Percentiles rank a stretch among this genome's conserved stretches.
These are phyloP conservation scores for Trichoderma hamatum DNA, from an alignment of 2,329 filamentous ascomycete genomes.

Conservation along the genomic window DNA sequence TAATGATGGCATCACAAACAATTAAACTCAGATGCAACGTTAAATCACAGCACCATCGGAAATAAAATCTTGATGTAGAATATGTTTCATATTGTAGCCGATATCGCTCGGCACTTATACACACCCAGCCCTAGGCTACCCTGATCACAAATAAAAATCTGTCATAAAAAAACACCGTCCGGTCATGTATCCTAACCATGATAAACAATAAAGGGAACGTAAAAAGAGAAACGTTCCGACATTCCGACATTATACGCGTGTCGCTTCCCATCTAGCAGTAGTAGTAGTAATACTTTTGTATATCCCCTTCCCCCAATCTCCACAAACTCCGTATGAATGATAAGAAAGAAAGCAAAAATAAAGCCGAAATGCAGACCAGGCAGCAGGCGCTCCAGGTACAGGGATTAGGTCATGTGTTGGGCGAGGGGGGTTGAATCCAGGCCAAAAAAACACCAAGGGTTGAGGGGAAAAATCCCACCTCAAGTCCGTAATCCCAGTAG, in stretches of 20 bases:
- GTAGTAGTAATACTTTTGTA: background rate
- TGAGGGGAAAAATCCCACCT: background rate
- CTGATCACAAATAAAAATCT: background rate
- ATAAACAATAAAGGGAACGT: background rate
- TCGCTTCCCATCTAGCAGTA: slow-evolving; percentile 3
- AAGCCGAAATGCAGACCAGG: background rate
- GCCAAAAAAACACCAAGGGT: background rate
- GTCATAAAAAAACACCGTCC: slow-evolving; percentile 2
- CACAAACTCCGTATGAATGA: slow-evolving; percentile 23
- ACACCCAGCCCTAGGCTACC: background rate
- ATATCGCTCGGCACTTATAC: slow-evolving; percentile 6
- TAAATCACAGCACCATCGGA: background rate
- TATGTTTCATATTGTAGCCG: slow-evolving; percentile 7
- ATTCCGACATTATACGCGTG: slow-evolving; percentile 16
- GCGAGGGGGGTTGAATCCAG: background rate
- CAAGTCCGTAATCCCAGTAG: slow-evolving; percentile 16
- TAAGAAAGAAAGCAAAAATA: background rate
- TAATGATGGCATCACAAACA: background rate
- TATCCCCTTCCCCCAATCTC: background rate
- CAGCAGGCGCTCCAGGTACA: background rate
- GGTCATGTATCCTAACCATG: background rate
- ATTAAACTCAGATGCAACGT: background rate
- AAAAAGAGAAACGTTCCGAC: slow-evolving; percentile 6
- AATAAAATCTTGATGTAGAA: background rate
- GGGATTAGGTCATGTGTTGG: background rate